Percentiles rank a stretch among this genome's conserved stretches.
Conservation (phyloP, 2,329 filamentous ascomycete genomes). For the Alternaria burnsii region DNA sequence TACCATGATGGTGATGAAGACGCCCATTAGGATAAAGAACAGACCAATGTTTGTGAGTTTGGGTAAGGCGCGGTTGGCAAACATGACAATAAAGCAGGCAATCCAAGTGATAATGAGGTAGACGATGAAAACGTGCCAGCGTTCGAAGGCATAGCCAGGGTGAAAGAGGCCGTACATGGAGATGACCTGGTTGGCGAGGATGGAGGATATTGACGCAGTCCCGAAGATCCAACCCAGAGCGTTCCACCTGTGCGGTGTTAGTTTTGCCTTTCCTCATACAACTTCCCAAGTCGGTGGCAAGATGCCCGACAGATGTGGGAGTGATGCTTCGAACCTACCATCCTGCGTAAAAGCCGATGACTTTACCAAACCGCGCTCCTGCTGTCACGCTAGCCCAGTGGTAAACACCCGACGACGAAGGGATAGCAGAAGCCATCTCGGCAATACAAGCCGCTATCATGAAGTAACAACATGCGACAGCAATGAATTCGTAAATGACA, state of each 20-base stretch:
- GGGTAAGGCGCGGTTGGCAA: slow-evolving; percentile 64
- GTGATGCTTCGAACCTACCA: slow-evolving; percentile 41
- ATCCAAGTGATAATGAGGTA: slow-evolving; percentile 60
- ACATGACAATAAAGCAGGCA: slow-evolving; percentile 58
- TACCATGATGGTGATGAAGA: slow-evolving; percentile 64
- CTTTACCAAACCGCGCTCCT: slow-evolving; percentile 56
- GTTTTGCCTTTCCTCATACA: neutral
- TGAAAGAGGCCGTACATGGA: slow-evolving; percentile 61
- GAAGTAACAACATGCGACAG: slow-evolving; percentile 60
- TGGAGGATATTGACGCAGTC: slow-evolving; percentile 53
- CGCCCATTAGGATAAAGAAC: slow-evolving; percentile 62
- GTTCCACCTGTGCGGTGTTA: slow-evolving; percentile 55
- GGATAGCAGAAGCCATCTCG: slow-evolving; percentile 58
- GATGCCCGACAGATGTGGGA: neutral
- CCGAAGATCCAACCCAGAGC: slow-evolving; percentile 61
- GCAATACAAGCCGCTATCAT: slow-evolving; percentile 61
- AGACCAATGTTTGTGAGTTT: slow-evolving; percentile 64
- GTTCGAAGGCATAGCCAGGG: slow-evolving; percentile 54
- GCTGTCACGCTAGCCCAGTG: slow-evolving; percentile 63
- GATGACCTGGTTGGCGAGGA: slow-evolving; percentile 57
- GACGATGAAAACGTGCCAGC: slow-evolving; percentile 62
- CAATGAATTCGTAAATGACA: slow-evolving; percentile 60
- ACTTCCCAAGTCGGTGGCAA: neutral
- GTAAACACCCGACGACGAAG: slow-evolving; percentile 58
- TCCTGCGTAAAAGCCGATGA: slow-evolving; percentile 60